Evolutionary conservation across 2,329 filamentous ascomycete species (phyloP), one percentile per base, ranked within the genome.

Genomic region (Beauveria sp.): DNA sequence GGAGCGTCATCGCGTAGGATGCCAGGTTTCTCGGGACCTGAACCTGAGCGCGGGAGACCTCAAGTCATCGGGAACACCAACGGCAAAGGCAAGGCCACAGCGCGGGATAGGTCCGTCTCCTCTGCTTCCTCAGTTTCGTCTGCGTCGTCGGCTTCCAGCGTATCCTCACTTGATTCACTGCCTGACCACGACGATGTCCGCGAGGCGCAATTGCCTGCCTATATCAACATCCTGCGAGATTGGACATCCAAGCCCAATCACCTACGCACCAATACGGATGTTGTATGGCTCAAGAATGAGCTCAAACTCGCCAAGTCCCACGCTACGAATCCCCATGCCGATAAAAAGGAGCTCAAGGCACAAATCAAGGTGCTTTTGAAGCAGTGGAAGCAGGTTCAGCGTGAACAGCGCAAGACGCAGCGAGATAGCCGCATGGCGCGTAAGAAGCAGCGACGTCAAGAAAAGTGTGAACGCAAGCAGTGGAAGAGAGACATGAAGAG

Each of bases 211-310:
- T 72, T 85, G 1, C 77, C 80, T 1, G 63, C 79, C 1, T 77
- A 79, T 16, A 75, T 75, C 51, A 68, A 74, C 14, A 75, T 75
- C 3, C 72, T 87, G 18, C 65, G 74, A 24, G 69, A 74, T 8
- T 86, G 82, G 81, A 75, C 83, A 1, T 70, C 76, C 9, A 74
- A 77, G 43, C 81, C 83, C 0, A 77, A 83, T 0, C 74, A 80
- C 56, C 74, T 76, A 6, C 76, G 82, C 64, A 83, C 78, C 9
- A 79, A 73, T 63, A 72, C 75, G 5, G 75, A 76, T 28, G 69
- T 85, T 3, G 72, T 73, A 49, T 66, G 73, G 28, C 70, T 81
- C 3, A 75, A 71, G 40, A 67, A 74, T 14, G 73, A 81, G 28
- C 75, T 85, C 61, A 79, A 79, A 60, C 69, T 71, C 1, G 74